Percentiles rank a stretch among this genome's conserved stretches.
Conservation (phyloP, 2,329 filamentous ascomycete genomes). For the Scedosporium boydii region DNA sequence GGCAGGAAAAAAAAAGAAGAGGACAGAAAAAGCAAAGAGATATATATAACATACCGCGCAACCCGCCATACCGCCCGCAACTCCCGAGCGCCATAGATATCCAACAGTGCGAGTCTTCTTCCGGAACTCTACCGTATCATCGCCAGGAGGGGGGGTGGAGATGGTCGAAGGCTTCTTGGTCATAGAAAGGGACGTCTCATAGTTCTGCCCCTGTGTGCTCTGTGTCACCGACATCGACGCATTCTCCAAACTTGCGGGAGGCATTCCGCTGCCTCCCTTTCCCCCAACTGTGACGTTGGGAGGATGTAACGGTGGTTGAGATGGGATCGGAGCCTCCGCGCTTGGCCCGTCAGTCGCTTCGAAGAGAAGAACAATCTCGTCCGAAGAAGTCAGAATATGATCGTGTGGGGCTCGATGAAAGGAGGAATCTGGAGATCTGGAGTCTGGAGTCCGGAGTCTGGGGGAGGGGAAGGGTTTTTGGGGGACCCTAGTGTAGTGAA, state of each 20-base stretch:
- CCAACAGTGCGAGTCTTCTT: constrained; percentile 59
- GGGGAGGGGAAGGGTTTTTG: not conserved
- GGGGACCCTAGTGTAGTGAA: not conserved
- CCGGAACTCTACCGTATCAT: constrained; percentile 37
- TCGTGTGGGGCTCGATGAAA: not conserved
- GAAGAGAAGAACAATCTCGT: not conserved
- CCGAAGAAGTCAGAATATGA: not conserved
- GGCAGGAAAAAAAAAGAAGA: not conserved
- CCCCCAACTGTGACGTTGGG: not conserved
- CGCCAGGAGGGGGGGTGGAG: constrained; percentile 38
- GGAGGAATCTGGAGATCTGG: not conserved
- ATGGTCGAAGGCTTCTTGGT: constrained; percentile 24
- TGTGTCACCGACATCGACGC: constrained; percentile 5
- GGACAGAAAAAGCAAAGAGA: not conserved
- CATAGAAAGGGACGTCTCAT: constrained; percentile 11
- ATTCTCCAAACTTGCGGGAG: constrained; percentile 4
- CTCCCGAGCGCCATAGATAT: constrained; percentile 72
- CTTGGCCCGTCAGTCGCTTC: no score
- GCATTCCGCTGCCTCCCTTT: constrained; percentile 5
- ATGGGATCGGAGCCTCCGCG: no score
- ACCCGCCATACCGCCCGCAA: constrained; percentile 84
- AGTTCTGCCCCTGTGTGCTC: not conserved
- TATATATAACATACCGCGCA: constrained; percentile 62
- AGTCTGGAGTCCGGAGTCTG: not conserved
- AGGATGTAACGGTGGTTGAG: not conserved